Conservation (phyloP, 495 filamentous ascomycete genomes). For the Talaromyces stipitatus region DNA sequence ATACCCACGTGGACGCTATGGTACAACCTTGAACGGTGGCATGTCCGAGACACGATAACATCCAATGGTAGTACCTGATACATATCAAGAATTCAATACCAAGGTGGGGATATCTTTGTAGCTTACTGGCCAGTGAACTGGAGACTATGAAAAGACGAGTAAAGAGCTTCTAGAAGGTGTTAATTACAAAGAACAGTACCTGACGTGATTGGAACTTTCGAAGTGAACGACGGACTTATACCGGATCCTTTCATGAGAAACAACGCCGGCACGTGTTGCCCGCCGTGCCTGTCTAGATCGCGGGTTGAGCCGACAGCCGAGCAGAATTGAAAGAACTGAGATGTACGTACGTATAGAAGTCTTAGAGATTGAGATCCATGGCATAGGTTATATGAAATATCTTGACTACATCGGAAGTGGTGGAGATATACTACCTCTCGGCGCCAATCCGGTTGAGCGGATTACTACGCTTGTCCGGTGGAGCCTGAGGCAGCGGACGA, state of each 20-base stretch:
- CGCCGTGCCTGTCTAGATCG: too few species aligned
- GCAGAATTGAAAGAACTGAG: too few species aligned
- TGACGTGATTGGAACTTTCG: background rate
- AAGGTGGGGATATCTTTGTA: background rate
- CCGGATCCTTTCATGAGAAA: background rate
- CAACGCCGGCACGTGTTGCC: background rate
- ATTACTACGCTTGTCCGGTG: background rate
- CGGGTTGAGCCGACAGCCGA: too few species aligned
- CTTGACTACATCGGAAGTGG: background rate
- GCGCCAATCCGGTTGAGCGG: background rate
- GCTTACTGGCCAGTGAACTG: background rate
- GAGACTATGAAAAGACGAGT: background rate
- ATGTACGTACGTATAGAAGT: too few species aligned
- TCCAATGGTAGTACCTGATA: background rate
- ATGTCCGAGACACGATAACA: background rate
- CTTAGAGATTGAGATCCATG: too few species aligned
- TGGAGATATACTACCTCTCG: background rate
- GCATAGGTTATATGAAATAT: background rate
- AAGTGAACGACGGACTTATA: background rate
- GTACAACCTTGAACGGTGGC: background rate
- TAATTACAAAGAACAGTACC: background rate
- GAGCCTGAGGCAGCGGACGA: background rate
- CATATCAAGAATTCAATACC: background rate
- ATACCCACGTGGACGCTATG: background rate
- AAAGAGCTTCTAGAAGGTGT: background rate